A percentile compares a stretch with the other conserved stretches of the same genome.
These are phyloP conservation scores for Aphanomyces invadans DNA, from an alignment of 352 stramenopile genomes.

Conservation along the genomic window DNA sequence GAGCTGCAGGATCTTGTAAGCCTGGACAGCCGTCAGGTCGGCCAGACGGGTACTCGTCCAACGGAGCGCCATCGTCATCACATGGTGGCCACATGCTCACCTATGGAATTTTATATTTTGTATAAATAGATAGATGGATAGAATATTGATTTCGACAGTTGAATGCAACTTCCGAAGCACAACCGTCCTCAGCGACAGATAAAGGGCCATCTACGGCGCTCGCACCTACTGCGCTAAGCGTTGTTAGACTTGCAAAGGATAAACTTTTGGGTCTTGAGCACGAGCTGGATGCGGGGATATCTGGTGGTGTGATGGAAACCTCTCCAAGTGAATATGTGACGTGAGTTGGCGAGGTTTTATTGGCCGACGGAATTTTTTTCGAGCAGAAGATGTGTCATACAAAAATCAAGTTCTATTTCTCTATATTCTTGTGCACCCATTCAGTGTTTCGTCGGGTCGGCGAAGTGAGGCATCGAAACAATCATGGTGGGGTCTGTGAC, in stretches of 20 bases:
- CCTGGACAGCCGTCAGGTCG: neutral
- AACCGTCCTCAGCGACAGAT: too few relatives aligned
- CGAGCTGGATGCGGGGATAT: conserved; percentile 1
- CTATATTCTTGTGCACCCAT: neutral
- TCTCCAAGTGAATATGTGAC: neutral
- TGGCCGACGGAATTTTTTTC: neutral
- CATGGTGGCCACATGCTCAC: neutral
- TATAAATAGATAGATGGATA: neutral
- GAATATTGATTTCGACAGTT: too few relatives aligned
- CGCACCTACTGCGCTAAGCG: too few relatives aligned
- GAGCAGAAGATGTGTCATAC: neutral
- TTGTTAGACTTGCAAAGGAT: too few relatives aligned
- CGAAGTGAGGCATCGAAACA: too few relatives aligned
- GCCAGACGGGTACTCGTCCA: neutral
- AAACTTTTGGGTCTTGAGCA: too few relatives aligned
- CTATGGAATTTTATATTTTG: neutral
- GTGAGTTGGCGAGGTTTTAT: neutral
- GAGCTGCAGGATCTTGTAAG: conserved; percentile 23
- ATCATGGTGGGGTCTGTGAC: neutral
- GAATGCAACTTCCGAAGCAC: too few relatives aligned
- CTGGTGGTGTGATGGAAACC: neutral
- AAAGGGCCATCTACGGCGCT: too few relatives aligned
- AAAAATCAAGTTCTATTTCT: conserved; percentile 1
- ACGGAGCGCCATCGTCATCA: neutral
- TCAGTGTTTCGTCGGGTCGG: neutral